phyloP scores from a whole-genome alignment of 129 eudicot genomes.

The Cynara cardunculus region DNA sequence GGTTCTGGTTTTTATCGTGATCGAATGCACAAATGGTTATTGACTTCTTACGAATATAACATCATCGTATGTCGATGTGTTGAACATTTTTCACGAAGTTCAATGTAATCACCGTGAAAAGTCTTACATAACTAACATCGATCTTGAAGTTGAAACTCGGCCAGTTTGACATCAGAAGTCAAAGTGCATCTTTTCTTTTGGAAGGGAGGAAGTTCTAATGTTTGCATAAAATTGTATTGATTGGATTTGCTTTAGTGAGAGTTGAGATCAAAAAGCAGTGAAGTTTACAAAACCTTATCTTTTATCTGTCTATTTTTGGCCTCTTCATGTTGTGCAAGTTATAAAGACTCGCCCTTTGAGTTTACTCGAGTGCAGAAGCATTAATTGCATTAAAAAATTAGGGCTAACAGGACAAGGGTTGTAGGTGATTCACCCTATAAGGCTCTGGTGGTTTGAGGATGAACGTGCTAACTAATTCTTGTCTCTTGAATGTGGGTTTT shows the following conservation, averaged over 20 bases:
- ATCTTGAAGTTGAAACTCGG: constrained; percentile 14
- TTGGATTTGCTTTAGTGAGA: not conserved
- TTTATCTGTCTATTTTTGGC: constrained; percentile 4
- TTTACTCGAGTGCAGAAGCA: not conserved
- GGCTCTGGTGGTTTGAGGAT: not conserved
- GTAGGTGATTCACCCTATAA: not conserved
- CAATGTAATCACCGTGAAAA: not conserved
- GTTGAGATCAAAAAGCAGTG: constrained; percentile 2
- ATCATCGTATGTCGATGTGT: not conserved
- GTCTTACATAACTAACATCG: constrained; percentile 10
- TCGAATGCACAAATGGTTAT: not conserved
- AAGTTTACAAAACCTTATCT: not conserved
- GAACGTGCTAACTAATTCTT: not conserved
- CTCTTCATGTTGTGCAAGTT: not conserved
- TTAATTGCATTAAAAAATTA: not conserved
- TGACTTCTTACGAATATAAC: constrained; percentile 1
- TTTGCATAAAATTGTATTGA: not conserved
- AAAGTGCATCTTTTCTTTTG: not conserved
- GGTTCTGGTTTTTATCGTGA: not conserved
- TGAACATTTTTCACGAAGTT: not conserved
- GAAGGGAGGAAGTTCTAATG: not conserved
- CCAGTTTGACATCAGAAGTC: constrained; percentile 14
- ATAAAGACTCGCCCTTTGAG: not conserved
- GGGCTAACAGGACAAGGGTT: not conserved
- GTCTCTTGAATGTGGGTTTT: not conserved